Conservation (phyloP, 495 filamentous ascomycete species). For the Hyaloscypha finlandica region DNA sequence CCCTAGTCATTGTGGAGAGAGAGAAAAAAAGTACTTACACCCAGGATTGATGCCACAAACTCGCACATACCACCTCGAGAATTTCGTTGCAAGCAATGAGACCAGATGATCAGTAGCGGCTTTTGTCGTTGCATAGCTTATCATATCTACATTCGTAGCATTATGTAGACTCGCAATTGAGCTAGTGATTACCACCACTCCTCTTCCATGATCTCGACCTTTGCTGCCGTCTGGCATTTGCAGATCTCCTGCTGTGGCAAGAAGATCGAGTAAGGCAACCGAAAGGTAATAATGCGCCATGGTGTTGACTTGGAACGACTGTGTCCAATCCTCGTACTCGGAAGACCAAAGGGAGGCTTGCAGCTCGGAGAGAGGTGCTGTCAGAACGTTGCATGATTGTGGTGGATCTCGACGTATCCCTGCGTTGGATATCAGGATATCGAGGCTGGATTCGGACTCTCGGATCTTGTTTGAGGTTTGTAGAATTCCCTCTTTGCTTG, state of each 20-base stretch:
- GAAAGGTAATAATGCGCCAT: constrained; percentile 48
- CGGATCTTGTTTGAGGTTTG: constrained; percentile 31
- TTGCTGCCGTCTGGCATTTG: constrained; percentile 24
- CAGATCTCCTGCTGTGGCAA: constrained; percentile 36
- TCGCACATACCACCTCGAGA: constrained; percentile 44
- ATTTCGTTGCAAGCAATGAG: constrained; percentile 44
- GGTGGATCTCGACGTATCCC: constrained; percentile 46
- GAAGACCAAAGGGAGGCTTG: constrained; percentile 49
- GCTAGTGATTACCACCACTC: constrained; percentile 45
- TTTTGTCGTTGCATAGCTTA: constrained; percentile 47
- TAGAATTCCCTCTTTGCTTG: constrained; percentile 41
- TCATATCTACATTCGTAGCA: constrained; percentile 49
- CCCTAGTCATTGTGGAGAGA: not conserved
- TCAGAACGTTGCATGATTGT: constrained; percentile 41
- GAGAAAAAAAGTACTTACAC: constrained; percentile 37
- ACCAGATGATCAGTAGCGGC: constrained; percentile 50
- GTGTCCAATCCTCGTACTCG: constrained; percentile 39
- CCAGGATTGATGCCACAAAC: constrained; percentile 49
- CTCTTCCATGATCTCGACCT: constrained; percentile 41
- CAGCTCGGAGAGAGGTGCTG: constrained; percentile 38
- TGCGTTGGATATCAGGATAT: constrained; percentile 50
- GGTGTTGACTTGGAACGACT: constrained; percentile 45
- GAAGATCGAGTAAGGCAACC: constrained; percentile 43
- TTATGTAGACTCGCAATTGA: constrained; percentile 52
- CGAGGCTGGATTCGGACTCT: constrained; percentile 35